Conservation (phyloP, 345 rosid genomes). For the Zanthoxylum bungeanum region DNA sequence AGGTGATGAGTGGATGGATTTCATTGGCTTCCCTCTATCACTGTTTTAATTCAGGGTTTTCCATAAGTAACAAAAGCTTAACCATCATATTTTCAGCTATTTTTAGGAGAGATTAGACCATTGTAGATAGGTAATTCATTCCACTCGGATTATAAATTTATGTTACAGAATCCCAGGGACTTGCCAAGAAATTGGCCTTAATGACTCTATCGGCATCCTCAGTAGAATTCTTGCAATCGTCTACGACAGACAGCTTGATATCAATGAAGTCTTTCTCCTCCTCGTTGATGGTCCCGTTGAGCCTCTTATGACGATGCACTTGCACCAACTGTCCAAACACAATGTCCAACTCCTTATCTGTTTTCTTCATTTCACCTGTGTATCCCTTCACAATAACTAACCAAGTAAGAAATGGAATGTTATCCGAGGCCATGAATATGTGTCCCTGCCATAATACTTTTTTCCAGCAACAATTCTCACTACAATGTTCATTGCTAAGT, state of each 20-base stretch:
- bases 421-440: slow-evolving; percentile 22
- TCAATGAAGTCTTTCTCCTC: slow-evolving; percentile 42
- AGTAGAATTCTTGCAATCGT: slow-evolving; percentile 31
- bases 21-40: neutral
- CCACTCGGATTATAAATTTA: neutral
- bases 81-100: neutral
- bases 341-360: slow-evolving; percentile 36
- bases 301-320: slow-evolving; percentile 28
- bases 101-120: neutral
- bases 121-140: neutral
- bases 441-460: slow-evolving; percentile 7
- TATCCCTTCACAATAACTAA: slow-evolving; percentile 27
- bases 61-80: neutral
- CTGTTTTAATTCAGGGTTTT: neutral
- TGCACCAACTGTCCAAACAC: slow-evolving; percentile 38
- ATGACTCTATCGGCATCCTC: slow-evolving; percentile 46
- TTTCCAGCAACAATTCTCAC: slow-evolving; percentile 30
- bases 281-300: neutral
- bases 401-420: slow-evolving; percentile 34
- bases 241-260: slow-evolving; percentile 44
- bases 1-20: neutral
- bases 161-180: neutral
- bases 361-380: slow-evolving; percentile 28
- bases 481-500: slow-evolving; percentile 27
- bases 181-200: slow-evolving; percentile 61